phyloP scores from a whole-genome alignment of 768 basidiomycete species.

The Mycena metata region DNA sequence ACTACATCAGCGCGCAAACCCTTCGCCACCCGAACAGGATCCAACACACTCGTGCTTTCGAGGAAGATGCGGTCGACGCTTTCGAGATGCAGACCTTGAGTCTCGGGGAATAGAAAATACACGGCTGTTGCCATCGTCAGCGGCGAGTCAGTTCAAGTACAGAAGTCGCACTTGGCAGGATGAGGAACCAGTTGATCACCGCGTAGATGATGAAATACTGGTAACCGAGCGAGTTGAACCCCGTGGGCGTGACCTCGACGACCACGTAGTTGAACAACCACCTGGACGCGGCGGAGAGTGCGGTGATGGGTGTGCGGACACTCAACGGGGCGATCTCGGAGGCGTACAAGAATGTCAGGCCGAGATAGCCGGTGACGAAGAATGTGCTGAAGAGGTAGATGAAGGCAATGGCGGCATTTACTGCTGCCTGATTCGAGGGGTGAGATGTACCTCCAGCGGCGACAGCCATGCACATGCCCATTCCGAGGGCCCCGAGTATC shows the following conservation, averaged over 20 bases:
- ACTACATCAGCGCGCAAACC: conserved; percentile 22
- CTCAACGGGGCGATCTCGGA: conserved; percentile 36
- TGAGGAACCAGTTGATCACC: conserved; percentile 36
- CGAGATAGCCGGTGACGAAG: conserved; percentile 39
- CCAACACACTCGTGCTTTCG: conserved; percentile 33
- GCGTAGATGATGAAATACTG: conserved; percentile 38
- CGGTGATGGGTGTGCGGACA: conserved; percentile 38
- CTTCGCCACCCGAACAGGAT: conserved; percentile 35
- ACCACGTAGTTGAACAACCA: conserved; percentile 39
- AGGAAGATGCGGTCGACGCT: conserved; percentile 38
- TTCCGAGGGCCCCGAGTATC: conserved; percentile 35
- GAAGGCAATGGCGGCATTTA: conserved; percentile 38
- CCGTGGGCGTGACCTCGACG: conserved; percentile 39
- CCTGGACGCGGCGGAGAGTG: conserved; percentile 34
- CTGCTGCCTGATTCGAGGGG: conserved; percentile 25
- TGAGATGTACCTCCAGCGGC: conserved; percentile 28
- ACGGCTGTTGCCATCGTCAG: conserved; percentile 27
- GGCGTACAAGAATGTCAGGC: conserved; percentile 37
- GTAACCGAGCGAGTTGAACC: conserved; percentile 30
- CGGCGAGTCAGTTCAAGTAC: no score
- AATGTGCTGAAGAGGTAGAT: conserved; percentile 36
- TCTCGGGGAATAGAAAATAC: conserved; percentile 38
- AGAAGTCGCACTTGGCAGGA: conserved; percentile 36
- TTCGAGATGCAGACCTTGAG: conserved; percentile 38
- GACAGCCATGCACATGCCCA: conserved; percentile 38